Percentiles rank a stretch among this genome's conserved stretches.
phyloP scores from a whole-genome alignment of 2,329 filamentous ascomycete species.

The Nemania sp. region DNA sequence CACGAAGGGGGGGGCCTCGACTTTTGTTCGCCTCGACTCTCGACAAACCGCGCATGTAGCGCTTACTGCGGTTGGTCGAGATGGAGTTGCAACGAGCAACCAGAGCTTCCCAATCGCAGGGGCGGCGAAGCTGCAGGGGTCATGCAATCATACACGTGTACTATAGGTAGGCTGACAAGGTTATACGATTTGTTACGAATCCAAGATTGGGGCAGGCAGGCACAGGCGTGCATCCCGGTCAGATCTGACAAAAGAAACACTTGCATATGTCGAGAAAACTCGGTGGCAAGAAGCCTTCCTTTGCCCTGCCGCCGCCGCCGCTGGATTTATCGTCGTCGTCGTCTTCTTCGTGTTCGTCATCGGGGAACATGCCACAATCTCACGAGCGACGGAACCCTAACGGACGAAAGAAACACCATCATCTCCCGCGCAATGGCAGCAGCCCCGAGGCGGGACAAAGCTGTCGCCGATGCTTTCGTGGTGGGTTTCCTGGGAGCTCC shows the following conservation, averaged over 20 bases:
- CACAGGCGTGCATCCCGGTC: conserved; percentile 16
- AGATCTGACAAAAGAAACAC: conserved; percentile 8
- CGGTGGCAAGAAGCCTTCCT: background rate
- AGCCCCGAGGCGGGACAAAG: conserved; percentile 13
- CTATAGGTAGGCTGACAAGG: conserved; percentile 10
- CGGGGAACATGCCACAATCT: background rate
- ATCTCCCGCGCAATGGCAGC: conserved; percentile 2
- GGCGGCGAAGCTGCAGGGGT: conserved; percentile 13
- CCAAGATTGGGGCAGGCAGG: conserved; percentile 7
- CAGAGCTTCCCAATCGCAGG: conserved; percentile 14
- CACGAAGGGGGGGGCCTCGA: background rate
- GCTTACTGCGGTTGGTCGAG: conserved; percentile 25
- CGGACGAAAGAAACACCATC: background rate
- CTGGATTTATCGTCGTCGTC: background rate
- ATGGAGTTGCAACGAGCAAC: too few species aligned
- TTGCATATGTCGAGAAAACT: conserved; percentile 13
- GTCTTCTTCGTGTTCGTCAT: background rate
- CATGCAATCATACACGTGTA: background rate
- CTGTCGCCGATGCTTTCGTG: conserved; percentile 7
- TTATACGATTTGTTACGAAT: conserved; percentile 11
- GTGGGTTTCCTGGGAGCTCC: conserved; percentile 18
- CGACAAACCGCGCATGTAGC: conserved; percentile 16
- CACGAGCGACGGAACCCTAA: background rate
- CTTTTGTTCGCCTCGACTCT: conserved; percentile 6
- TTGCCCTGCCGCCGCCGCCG: background rate